Percentiles rank a stretch among this genome's conserved stretches.
Evolutionary conservation across 2,329 filamentous ascomycete species (phyloP).

Genomic region (Atkinsonella hypoxylon): DNA sequence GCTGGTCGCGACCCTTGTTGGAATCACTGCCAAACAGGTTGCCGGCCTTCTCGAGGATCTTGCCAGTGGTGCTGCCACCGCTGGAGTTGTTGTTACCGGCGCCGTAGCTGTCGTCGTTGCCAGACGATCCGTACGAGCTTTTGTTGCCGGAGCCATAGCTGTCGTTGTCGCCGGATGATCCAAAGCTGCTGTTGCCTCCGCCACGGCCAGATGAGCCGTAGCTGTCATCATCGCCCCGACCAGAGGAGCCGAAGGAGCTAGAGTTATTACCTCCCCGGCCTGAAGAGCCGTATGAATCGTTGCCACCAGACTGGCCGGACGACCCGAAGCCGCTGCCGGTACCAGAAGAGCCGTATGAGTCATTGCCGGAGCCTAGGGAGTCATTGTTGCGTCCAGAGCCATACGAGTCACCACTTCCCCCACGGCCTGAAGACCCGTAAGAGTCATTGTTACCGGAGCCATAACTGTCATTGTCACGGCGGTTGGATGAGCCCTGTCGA

Average conservation of each 20-base stretch:
- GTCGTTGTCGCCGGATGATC: too few species aligned
- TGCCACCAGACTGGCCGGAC: too few species aligned
- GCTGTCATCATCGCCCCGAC: slow-evolving; percentile 9
- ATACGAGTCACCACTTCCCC: too few species aligned
- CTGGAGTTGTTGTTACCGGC: slow-evolving; percentile 8
- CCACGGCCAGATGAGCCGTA: slow-evolving; percentile 10
- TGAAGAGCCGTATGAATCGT: slow-evolving; percentile 6
- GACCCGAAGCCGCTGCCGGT: too few species aligned
- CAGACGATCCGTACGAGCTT: slow-evolving; percentile 12
- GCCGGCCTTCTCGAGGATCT: slow-evolving; percentile 47
- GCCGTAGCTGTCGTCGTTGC: slow-evolving; percentile 4
- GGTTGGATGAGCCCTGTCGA: slow-evolving; percentile 12
- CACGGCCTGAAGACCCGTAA: too few species aligned
- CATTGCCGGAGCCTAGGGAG: too few species aligned
- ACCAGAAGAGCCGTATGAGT: too few species aligned
- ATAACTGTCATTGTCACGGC: slow-evolving; percentile 8
- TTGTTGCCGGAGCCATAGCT: slow-evolving; percentile 7
- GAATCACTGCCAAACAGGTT: slow-evolving; percentile 32
- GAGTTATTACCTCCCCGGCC: too few species aligned
- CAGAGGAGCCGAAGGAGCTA: slow-evolving; percentile 10
- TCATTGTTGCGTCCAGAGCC: too few species aligned
- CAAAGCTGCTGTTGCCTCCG: slow-evolving; percentile 4
- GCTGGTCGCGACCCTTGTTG: slow-evolving; percentile 33
- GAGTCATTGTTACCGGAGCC: too few species aligned
- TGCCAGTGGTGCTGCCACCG: slow-evolving; percentile 38